phyloP scores from a whole-genome alignment of 2,329 filamentous ascomycete species.

The Periconia digitata region DNA sequence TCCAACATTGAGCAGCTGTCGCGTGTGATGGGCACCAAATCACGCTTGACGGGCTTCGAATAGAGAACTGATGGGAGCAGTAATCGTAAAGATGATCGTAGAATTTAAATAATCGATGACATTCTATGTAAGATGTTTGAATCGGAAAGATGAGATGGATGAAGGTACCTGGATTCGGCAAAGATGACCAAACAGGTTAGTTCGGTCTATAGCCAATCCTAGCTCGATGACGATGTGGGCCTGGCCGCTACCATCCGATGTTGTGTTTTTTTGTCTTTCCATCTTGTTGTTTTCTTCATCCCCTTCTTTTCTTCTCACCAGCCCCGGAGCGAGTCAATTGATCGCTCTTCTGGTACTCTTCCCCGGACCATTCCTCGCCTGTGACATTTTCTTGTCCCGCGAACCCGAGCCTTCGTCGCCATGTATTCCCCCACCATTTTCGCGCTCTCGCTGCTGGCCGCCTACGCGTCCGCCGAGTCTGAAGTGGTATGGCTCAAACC shows the following conservation, averaged over 20 bases:
- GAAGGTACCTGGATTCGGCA: background rate
- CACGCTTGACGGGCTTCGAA: too few relatives aligned
- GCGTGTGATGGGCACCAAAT: too few relatives aligned
- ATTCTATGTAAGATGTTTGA: too few relatives aligned
- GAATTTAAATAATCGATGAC: too few relatives aligned
- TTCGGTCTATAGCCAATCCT: background rate
- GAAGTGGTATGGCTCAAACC: conserved; percentile 17
- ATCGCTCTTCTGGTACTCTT: background rate
- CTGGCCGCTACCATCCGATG: background rate
- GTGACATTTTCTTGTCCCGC: background rate
- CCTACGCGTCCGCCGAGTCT: conserved; percentile 1
- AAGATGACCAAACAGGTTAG: background rate
- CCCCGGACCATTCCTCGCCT: background rate
- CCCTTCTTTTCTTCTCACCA: background rate
- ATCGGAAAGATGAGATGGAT: too few relatives aligned
- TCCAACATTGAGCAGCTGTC: too few relatives aligned
- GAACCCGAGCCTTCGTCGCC: background rate
- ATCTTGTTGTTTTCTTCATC: background rate
- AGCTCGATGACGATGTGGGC: background rate
- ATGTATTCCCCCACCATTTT: conserved; percentile 14
- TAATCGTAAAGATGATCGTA: too few relatives aligned
- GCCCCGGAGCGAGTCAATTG: background rate
- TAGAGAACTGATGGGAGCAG: too few relatives aligned
- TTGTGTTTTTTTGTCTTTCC: background rate
- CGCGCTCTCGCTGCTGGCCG: conserved; percentile 2